phyloP scores from a whole-genome alignment of 1,284 basidiomycete species.

The Coniophora puteana region DNA sequence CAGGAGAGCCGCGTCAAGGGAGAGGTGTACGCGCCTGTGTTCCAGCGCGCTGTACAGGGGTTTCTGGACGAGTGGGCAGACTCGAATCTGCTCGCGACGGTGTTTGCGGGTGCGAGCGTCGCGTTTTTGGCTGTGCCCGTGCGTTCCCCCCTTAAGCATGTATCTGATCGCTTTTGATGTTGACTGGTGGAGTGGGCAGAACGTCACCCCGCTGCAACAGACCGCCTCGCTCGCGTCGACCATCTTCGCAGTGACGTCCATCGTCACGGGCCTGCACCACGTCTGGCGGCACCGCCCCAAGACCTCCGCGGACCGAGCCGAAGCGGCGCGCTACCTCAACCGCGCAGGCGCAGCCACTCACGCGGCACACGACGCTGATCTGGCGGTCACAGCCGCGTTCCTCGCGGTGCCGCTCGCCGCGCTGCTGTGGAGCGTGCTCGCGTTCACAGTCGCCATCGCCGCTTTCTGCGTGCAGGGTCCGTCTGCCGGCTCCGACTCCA shows the following conservation, averaged over 20 bases:
- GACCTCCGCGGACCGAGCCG: conserved; percentile 14
- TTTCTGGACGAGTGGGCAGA: conserved; percentile 22
- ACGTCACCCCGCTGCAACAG: conserved; percentile 12
- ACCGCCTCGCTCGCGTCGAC: conserved; percentile 20
- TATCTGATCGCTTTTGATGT: too few relatives aligned
- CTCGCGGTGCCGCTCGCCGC: conserved; percentile 21
- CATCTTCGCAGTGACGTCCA: conserved; percentile 18
- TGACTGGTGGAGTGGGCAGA: conserved; percentile 11
- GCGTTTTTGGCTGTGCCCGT: conserved; percentile 18
- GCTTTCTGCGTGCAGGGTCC: conserved; percentile 13
- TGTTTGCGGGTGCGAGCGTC: conserved; percentile 15
- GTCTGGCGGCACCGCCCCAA: conserved; percentile 23
- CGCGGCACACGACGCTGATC: conserved; percentile 7
- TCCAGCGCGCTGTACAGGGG: conserved; percentile 12
- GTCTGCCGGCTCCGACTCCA: too few relatives aligned
- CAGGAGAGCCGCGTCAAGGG: conserved; percentile 10
- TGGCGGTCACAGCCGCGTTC: conserved; percentile 11
- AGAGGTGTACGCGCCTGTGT: conserved; percentile 12
- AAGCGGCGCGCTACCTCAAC: conserved; percentile 19
- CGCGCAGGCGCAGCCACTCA: background rate
- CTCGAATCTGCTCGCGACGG: conserved; percentile 17
- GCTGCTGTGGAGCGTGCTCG: conserved; percentile 21
- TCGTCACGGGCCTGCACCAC: conserved; percentile 22
- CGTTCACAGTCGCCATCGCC: conserved; percentile 16
- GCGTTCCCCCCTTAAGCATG: too few relatives aligned